These are phyloP conservation scores for Penicillium soppii DNA, from an alignment of 495 filamentous ascomycete species.

Conservation along the genomic window DNA sequence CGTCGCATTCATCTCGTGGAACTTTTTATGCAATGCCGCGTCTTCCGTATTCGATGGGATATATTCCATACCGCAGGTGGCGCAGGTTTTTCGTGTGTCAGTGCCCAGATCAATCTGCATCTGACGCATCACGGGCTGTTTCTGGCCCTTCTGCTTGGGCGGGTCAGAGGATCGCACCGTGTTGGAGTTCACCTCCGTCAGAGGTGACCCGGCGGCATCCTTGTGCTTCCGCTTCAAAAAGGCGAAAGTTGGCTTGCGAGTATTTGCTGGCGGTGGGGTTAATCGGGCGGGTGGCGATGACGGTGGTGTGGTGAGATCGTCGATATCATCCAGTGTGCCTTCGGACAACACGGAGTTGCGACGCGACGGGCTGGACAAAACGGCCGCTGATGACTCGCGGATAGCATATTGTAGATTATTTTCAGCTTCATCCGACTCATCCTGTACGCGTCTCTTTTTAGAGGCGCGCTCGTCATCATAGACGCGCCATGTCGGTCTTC, in stretches of 20 bases:
- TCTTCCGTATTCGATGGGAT: slow-evolving; percentile 66
- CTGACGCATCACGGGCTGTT: slow-evolving; percentile 52
- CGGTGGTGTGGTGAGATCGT: slow-evolving; percentile 49
- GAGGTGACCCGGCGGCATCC: slow-evolving; percentile 37
- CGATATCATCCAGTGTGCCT: slow-evolving; percentile 42
- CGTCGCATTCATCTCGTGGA: slow-evolving; percentile 63
- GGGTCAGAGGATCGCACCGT: slow-evolving; percentile 46
- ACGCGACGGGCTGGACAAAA: slow-evolving; percentile 50
- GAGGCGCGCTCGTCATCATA: slow-evolving; percentile 47
- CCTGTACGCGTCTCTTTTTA: slow-evolving; percentile 49
- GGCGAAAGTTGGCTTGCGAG: slow-evolving; percentile 52
- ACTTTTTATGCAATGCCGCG: slow-evolving; percentile 62
- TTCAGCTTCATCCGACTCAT: slow-evolving; percentile 48
- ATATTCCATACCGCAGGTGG: slow-evolving; percentile 69
- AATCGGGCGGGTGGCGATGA: slow-evolving; percentile 56
- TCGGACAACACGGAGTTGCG: slow-evolving; percentile 50
- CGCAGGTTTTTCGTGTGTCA: slow-evolving; percentile 59
- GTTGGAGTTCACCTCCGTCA: slow-evolving; percentile 53
- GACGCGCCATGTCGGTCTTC: slow-evolving; percentile 49
- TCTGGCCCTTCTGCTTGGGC: slow-evolving; percentile 35
- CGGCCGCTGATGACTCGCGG: slow-evolving; percentile 48
- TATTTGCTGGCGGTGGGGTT: slow-evolving; percentile 55
- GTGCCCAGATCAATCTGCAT: slow-evolving; percentile 67
- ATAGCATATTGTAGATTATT: slow-evolving; percentile 49
- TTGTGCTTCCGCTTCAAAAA: slow-evolving; percentile 56